Conservation (phyloP, 2,329 filamentous ascomycete species). For the Daldinia eschscholtzii region DNA sequence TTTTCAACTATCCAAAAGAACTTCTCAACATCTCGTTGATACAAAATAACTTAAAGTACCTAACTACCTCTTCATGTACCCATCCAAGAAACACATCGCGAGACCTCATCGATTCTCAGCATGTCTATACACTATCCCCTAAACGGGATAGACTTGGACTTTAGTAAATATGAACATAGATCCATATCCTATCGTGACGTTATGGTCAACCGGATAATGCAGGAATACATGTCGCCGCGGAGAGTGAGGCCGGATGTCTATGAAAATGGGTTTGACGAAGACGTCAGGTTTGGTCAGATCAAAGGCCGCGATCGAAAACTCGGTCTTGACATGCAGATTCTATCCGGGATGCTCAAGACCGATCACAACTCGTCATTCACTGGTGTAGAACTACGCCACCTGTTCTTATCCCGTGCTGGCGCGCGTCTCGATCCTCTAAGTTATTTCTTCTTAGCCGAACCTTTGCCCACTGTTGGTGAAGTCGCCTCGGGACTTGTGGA, state of each 20-base stretch:
- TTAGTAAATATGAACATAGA: constrained; percentile 53
- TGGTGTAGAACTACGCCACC: neutral
- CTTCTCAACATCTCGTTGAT: too few species aligned
- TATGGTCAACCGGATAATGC: constrained; percentile 52
- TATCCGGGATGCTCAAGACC: constrained; percentile 48
- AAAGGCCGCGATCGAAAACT: constrained; percentile 45
- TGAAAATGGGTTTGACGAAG: neutral
- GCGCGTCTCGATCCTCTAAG: neutral
- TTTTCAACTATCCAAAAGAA: too few species aligned
- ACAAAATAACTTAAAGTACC: too few species aligned
- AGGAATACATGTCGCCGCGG: constrained; percentile 49
- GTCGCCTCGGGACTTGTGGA: constrained; percentile 36
- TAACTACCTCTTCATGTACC: too few species aligned
- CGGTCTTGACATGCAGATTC: constrained; percentile 48
- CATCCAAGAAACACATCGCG: too few species aligned
- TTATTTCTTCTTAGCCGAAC: neutral
- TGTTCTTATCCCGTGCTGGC: neutral
- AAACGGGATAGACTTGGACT: constrained; percentile 52
- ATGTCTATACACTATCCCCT: constrained; percentile 53
- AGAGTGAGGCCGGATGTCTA: constrained; percentile 36
- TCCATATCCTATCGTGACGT: constrained; percentile 51
- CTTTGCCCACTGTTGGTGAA: neutral
- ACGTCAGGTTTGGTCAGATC: constrained; percentile 35
- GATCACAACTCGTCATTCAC: constrained; percentile 17
- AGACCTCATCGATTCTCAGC: constrained; percentile 1